Conservation (phyloP, 352 stramenopile species). For the Elongisporangium prolatum region DNA sequence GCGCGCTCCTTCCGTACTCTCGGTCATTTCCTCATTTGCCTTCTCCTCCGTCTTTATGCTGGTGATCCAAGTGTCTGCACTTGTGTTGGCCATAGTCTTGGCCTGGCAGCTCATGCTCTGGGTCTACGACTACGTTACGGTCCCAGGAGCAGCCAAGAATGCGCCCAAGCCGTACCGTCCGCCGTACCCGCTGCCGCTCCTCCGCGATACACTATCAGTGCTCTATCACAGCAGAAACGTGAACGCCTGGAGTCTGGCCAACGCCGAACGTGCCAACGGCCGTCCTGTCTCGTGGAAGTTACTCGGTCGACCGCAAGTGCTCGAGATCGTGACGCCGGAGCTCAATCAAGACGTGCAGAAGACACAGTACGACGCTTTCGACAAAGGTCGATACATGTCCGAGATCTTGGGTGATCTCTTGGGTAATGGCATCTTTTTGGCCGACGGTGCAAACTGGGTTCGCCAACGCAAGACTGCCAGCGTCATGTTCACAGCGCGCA, state of each 20-base stretch:
- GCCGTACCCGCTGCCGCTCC: constrained; percentile 19
- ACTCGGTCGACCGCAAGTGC: constrained; percentile 17
- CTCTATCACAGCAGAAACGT: too few species aligned
- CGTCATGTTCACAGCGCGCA: background rate
- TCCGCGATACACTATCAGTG: constrained; percentile 22
- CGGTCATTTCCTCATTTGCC: background rate
- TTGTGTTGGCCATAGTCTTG: constrained; percentile 3
- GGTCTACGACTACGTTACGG: background rate
- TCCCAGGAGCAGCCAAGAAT: background rate
- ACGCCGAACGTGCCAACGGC: constrained; percentile 5
- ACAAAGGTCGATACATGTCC: constrained; percentile 42
- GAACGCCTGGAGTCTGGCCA: background rate
- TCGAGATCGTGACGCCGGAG: constrained; percentile 28
- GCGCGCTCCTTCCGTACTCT: background rate
- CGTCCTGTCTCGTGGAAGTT: constrained; percentile 3
- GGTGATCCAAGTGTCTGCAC: background rate
- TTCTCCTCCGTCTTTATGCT: background rate
- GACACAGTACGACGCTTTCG: constrained; percentile 54
- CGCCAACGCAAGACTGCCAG: constrained; percentile 55
- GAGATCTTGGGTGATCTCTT: constrained; percentile 52
- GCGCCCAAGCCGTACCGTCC: constrained; percentile 9
- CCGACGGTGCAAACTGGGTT: constrained; percentile 65
- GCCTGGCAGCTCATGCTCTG: constrained; percentile 9
- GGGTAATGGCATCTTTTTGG: constrained; percentile 68
- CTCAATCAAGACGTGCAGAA: constrained; percentile 31